phyloP scores from a whole-genome alignment of 176 grass and related monocot species.

The Lolium multiflorum region DNA sequence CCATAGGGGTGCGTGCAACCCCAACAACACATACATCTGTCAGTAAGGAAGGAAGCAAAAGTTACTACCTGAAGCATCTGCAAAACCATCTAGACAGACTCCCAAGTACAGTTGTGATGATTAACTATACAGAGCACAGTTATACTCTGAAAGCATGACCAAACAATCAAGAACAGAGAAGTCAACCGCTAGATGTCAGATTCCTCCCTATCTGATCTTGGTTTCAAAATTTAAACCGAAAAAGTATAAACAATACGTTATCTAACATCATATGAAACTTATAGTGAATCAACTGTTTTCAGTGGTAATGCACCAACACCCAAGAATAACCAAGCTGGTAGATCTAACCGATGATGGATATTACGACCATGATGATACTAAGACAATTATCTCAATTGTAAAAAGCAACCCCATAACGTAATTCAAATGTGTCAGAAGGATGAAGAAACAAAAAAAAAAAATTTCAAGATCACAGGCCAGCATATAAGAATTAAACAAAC shows the following conservation, averaged over 20 bases:
- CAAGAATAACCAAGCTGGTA: not conserved
- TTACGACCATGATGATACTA: not conserved
- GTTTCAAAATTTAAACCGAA: not conserved
- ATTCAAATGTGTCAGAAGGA: not conserved
- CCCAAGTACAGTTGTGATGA: not conserved
- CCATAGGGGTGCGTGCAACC: slow-evolving; percentile 86
- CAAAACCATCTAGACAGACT: slow-evolving; percentile 3
- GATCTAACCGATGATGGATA: not conserved
- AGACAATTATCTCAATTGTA: not conserved
- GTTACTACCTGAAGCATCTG: not conserved
- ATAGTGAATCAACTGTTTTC: not conserved
- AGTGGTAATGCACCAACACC: not conserved
- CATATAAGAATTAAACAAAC: not conserved
- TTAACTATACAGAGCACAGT: not conserved
- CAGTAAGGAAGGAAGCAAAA: slow-evolving; percentile 23
- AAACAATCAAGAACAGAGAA: not conserved
- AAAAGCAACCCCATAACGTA: not conserved
- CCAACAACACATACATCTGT: slow-evolving; percentile 93
- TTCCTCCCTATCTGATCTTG: not conserved
- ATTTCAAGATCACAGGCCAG: not conserved
- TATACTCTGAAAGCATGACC: not conserved
- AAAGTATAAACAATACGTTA: not conserved
- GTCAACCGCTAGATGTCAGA: slow-evolving; percentile 1
- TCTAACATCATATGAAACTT: not conserved
- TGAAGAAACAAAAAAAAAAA: not conserved